Percentiles rank a stretch among this genome's conserved stretches.
phyloP scores from a whole-genome alignment of 371 early-diverging fungal genomes.

The Dichotomocladium elegans region DNA sequence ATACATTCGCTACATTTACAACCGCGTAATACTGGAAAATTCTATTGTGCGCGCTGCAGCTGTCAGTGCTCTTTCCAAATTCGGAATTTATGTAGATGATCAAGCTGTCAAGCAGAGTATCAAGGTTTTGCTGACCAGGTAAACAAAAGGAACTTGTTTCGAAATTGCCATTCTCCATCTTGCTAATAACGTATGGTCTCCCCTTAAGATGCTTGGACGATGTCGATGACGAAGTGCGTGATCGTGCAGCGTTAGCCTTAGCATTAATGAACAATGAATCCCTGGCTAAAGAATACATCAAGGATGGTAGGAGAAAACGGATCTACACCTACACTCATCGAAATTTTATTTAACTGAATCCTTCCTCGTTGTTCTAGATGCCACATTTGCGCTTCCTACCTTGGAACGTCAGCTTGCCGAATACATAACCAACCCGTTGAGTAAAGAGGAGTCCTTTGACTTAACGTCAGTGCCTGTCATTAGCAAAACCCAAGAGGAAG shows the following conservation, averaged over 20 bases:
- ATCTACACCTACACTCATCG: background rate
- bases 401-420: constrained; percentile 84
- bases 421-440: constrained; percentile 69
- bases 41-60: constrained; percentile 98
- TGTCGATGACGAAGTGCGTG: constrained; percentile 97
- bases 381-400: constrained; percentile 81
- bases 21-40: constrained; percentile 96
- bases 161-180: no score
- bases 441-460: constrained; percentile 71
- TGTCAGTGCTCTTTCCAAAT: constrained; percentile 90
- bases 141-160: no score
- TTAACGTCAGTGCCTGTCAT: constrained; percentile 76
- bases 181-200: no score
- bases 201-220: constrained; percentile 87
- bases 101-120: constrained; percentile 74
- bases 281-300: constrained; percentile 56
- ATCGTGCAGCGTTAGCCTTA: constrained; percentile 90
- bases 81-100: constrained; percentile 83
- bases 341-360: background rate
- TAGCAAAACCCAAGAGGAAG: constrained; percentile 78
- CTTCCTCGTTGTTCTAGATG: constrained; percentile 37
- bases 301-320: constrained; percentile 45
- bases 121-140: constrained; percentile 76
- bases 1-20: constrained; percentile 97
- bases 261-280: constrained; percentile 67